phyloP scores from a whole-genome alignment of 345 rosid species.

The Kandelia obovata region DNA sequence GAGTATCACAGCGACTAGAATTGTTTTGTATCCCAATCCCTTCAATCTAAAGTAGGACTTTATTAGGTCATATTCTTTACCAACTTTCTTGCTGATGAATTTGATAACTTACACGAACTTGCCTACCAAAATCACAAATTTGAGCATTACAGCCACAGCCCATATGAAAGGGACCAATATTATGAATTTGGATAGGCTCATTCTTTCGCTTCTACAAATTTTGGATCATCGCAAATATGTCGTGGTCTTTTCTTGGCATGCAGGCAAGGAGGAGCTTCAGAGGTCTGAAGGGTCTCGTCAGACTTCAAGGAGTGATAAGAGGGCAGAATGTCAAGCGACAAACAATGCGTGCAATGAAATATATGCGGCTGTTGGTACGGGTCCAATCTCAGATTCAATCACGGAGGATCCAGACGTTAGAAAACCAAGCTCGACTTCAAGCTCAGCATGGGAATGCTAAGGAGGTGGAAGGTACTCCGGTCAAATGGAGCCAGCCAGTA shows the following conservation, averaged over 20 bases:
- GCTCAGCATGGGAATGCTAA: slow-evolving; percentile 45
- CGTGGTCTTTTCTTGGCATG: slow-evolving; percentile 13
- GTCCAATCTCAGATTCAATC: slow-evolving; percentile 97
- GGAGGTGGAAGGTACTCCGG: slow-evolving; percentile 51
- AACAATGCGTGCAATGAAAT: slow-evolving; percentile 78
- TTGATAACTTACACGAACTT: background rate
- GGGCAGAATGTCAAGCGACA: slow-evolving; percentile 91
- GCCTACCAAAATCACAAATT: background rate
- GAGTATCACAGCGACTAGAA: background rate
- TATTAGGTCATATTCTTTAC: too few relatives aligned
- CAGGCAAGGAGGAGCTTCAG: slow-evolving; percentile 91
- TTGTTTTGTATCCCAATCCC: background rate
- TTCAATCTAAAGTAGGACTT: background rate
- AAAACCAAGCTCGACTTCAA: slow-evolving; percentile 64
- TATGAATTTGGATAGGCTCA: background rate
- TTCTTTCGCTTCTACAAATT: background rate
- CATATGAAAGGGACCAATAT: background rate
- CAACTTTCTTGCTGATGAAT: background rate
- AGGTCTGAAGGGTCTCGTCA: slow-evolving; percentile 85
- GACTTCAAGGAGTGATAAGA: slow-evolving; percentile 94
- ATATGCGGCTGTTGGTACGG: slow-evolving; percentile 90
- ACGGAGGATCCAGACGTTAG: slow-evolving; percentile 82
- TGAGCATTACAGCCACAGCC: background rate
- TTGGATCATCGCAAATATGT: background rate
- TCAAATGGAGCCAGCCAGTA: slow-evolving; percentile 62